A percentile compares a stretch with the other conserved stretches of the same genome.
Evolutionary conservation across 202 grass and related monocot genomes (phyloP).

Genomic region (Zoysia matrella): DNA sequence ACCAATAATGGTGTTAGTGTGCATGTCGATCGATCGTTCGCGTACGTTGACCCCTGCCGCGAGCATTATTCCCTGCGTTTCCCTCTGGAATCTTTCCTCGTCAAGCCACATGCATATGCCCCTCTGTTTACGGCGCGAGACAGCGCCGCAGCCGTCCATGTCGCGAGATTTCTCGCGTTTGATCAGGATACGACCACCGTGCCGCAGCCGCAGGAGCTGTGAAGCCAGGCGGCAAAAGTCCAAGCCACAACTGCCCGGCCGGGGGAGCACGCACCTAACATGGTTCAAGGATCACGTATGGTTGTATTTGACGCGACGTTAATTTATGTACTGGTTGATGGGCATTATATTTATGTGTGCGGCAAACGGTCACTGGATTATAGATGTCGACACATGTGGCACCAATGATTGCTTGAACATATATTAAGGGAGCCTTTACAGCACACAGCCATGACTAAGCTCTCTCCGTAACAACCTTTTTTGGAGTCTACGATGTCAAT

Average conservation of each 20-base stretch:
- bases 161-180: conserved; percentile 42
- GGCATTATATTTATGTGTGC: conserved; percentile 11
- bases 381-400: conserved; percentile 40
- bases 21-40: background rate
- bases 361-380: conserved; percentile 31
- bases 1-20: conserved; percentile 34
- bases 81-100: conserved; percentile 44
- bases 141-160: conserved; percentile 40
- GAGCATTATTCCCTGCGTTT: conserved; percentile 1
- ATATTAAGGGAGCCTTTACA: background rate
- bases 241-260: conserved; percentile 43
- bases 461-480: conserved; percentile 11
- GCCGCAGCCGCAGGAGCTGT: conserved; percentile 43
- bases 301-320: conserved; percentile 18
- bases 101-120: conserved; percentile 24
- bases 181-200: conserved; percentile 41
- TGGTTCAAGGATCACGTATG: conserved; percentile 39
- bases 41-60: conserved; percentile 42
- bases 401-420: conserved; percentile 45
- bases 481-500: conserved; percentile 12
- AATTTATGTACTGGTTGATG: background rate
- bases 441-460: conserved; percentile 9
- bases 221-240: conserved; percentile 40
- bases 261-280: conserved; percentile 47
- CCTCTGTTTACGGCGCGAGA: conserved; percentile 33